Base-by-base conservation (phyloP, 2,329 filamentous ascomycete species). In the Grosmannia penicillata region DNA sequence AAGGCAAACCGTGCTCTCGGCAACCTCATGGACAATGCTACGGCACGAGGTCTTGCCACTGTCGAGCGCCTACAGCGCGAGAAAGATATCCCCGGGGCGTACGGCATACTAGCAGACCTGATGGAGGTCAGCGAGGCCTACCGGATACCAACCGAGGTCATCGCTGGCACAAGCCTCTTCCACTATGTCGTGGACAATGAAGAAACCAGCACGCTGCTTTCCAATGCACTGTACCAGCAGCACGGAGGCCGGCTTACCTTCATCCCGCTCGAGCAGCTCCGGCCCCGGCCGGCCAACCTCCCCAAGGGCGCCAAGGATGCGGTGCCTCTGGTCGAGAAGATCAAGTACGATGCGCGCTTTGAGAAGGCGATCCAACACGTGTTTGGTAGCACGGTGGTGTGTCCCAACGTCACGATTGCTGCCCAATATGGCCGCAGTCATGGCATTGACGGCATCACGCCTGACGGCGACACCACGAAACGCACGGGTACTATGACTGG, bases 111-210 rank as follows among this genome's bases (percentile, higher is more conserved):
- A 27, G 87, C 89, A 5, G 93, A 98, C 55, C 71, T 98, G n/a
- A 75, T 96, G 49, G 75, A 86, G 39, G 85, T 94, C 35, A 75
- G 69, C 41, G 85, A 94, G 38, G 72, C 75, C 38, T 96, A 94
- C 59, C 77, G 86, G 43, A 76, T 87, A 10, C 85, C 91, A 2
- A 81, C 93, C 9, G 91, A 98, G 59, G 85, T 93, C 49, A 91
- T 87, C 37, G 91, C 89, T 3, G 91, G 91, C 15, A 79, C 78
- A 45, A 93, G 85, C 54, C 68, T 98, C 8, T 98, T 98, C 60
- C 85, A 98, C 58, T 94, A 94, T 48, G 78, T 98, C 10, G 89
- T 96, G 31, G 89, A 98, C 55, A 89, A 81, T 36, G 85, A 93
- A 43, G 75, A 82, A 29, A 95, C 87, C 0, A 86, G 87, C 1